A percentile compares a stretch with the other conserved stretches of the same genome.
Conservation (phyloP, 2,329 filamentous ascomycete genomes). For the Botryotinia convoluta region DNA sequence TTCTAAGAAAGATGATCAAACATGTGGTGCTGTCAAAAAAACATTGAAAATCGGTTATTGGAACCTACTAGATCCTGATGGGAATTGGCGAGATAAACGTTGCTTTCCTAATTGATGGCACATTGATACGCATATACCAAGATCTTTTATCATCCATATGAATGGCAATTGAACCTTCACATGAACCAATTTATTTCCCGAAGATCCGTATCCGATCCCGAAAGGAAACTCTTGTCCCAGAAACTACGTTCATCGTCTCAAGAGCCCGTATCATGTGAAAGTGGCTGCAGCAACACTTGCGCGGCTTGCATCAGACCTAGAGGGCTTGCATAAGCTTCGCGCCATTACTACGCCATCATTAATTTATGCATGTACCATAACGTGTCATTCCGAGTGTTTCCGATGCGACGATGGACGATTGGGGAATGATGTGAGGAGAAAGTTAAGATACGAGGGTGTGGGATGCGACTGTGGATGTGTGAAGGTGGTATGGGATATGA, state of each 20-base stretch:
- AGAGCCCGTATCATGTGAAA: neutral
- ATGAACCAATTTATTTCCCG: neutral
- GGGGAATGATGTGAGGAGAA: neutral
- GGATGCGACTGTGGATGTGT: neutral
- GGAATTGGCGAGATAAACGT: neutral
- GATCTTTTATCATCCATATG: neutral
- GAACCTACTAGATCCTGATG: neutral
- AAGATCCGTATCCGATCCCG: neutral
- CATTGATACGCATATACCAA: neutral
- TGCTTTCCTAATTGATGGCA: neutral
- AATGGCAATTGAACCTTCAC: neutral
- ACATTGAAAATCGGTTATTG: neutral
- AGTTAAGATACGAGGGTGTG: neutral
- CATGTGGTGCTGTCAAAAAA: neutral
- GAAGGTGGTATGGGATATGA: neutral
- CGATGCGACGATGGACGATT: neutral
- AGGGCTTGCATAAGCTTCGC: neutral
- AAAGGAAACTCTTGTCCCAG: neutral
- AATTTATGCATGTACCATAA: neutral
- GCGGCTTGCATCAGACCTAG: neutral
- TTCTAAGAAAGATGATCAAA: neutral
- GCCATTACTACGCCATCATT: neutral
- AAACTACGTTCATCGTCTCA: neutral
- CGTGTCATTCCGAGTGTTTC: constrained; percentile 1
- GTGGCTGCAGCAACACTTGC: neutral